Evolutionary conservation across 257 asterid genomes (phyloP), one percentile per base, ranked within the genome.

Genomic region (Nicotiana benthamiana): DNA sequence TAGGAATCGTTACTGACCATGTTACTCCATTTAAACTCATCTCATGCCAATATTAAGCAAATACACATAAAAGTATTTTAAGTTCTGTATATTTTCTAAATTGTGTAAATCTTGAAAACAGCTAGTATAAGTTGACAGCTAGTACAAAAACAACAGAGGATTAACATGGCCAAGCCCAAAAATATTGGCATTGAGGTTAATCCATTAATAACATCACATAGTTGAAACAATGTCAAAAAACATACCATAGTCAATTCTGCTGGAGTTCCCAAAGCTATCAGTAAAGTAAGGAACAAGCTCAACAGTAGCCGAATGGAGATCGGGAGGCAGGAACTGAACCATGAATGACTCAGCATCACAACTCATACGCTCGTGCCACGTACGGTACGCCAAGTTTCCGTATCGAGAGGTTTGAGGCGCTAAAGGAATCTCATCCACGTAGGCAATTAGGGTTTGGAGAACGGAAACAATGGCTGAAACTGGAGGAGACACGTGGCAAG

Each of bases 301-400:
- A 11, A 75, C 82, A 4, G 84, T 67, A 1, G 97, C 97, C 13
- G 79, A 89, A 8, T 65, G 78, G 10, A 90, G 86, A 27, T 89
- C 82, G 0, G 80, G 62, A 67, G 92, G 90, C 75, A 94, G 89
- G 63, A 94, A 52, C 74, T 18, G 78, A 26, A 81, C 81, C 90
- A 90, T 86, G 52, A 91, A 93, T 28, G 84, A 76, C 86, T 90
- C 93, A 1, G 98, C 97, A 27, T 85, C 87, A 3, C 61, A 83
- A 80, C 88, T 79, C 93, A 94, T 87, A n/a, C 97, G 90, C 57
- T 93, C 94, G 85, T 93, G 97, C 98, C 97, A 94, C 26, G 87
- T 75, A 43, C 98, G 89, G 52, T 86, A 94, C 3, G 97, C 86
- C 6, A 93, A 88, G 84, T 93, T 94, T 10, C 98, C 97, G 10